These are phyloP conservation scores for Heritiera fomes DNA, from an alignment of 345 rosid genomes.

Conservation along the genomic window DNA sequence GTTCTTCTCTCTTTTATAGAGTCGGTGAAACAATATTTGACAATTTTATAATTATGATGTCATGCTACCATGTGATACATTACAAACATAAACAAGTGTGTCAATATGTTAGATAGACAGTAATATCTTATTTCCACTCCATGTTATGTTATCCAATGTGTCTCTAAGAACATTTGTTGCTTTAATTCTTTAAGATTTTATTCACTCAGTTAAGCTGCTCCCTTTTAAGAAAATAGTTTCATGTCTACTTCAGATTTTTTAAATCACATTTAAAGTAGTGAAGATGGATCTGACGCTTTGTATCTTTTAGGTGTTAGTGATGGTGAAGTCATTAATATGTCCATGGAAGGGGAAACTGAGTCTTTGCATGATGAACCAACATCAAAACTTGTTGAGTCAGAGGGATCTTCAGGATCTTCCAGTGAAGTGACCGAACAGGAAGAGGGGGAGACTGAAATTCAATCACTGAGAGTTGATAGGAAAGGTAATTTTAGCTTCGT, in stretches of 20 bases:
- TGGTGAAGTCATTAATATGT: slow-evolving; percentile 52
- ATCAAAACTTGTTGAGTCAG: slow-evolving; percentile 24
- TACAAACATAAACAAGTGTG: background rate
- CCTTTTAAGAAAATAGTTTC: background rate
- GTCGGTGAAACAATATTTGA: background rate
- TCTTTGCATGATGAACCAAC: slow-evolving; percentile 22
- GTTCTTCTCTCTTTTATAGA: background rate
- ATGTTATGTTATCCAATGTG: background rate
- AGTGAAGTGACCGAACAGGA: slow-evolving; percentile 48
- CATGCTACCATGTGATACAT: background rate
- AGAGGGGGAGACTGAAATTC: slow-evolving; percentile 38
- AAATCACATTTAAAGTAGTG: background rate
- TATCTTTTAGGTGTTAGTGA: slow-evolving; percentile 38
- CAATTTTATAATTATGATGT: background rate
- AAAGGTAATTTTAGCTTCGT: slow-evolving; percentile 37
- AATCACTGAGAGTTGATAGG: slow-evolving; percentile 27
- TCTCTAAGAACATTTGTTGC: background rate
- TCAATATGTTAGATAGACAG: background rate
- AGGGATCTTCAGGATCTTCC: slow-evolving; percentile 39
- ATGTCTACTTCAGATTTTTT: background rate
- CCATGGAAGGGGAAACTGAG: slow-evolving; percentile 33
- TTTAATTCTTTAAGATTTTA: background rate
- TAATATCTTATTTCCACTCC: background rate
- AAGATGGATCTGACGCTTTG: slow-evolving; percentile 4
- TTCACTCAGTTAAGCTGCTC: background rate